A percentile compares a stretch with the other conserved stretches of the same genome.
Evolutionary conservation across 306 rosid species (phyloP).

Genomic region (Herpetospermum pedunculosum): DNA sequence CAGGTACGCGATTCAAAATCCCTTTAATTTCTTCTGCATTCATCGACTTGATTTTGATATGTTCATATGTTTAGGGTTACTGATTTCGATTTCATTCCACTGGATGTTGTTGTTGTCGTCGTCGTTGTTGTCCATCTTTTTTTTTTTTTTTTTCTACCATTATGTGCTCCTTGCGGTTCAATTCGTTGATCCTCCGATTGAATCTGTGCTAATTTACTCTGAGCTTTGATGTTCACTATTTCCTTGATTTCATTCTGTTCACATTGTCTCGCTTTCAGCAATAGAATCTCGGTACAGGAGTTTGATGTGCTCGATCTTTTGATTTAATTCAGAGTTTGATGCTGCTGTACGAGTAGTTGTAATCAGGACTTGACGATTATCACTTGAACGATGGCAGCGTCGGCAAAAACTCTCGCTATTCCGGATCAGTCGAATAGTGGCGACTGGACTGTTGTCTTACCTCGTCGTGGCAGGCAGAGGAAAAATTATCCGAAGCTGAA

Average conservation of each 20-base stretch:
- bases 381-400: constrained; percentile 38
- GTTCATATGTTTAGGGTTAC: background rate
- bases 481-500: constrained; percentile 14
- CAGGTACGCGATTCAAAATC: background rate
- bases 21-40: background rate
- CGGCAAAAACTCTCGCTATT: constrained; percentile 29
- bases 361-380: background rate
- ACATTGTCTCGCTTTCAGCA: background rate
- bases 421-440: constrained; percentile 16
- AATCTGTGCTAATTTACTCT: background rate
- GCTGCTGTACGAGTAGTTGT: background rate
- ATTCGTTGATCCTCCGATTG: background rate
- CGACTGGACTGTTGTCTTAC: constrained; percentile 66
- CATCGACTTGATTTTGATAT: background rate
- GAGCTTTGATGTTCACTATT: background rate
- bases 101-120: background rate
- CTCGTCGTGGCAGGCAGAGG: constrained; percentile 44
- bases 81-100: background rate
- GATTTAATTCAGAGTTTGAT: background rate
- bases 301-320: background rate
- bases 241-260: background rate
- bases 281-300: background rate
- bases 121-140: background rate
- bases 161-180: background rate
- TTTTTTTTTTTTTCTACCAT: background rate